Evolutionary conservation across 768 basidiomycete genomes (phyloP), one percentile per base, ranked within the genome.

Genomic region (Sistotremastrum suecicum): DNA sequence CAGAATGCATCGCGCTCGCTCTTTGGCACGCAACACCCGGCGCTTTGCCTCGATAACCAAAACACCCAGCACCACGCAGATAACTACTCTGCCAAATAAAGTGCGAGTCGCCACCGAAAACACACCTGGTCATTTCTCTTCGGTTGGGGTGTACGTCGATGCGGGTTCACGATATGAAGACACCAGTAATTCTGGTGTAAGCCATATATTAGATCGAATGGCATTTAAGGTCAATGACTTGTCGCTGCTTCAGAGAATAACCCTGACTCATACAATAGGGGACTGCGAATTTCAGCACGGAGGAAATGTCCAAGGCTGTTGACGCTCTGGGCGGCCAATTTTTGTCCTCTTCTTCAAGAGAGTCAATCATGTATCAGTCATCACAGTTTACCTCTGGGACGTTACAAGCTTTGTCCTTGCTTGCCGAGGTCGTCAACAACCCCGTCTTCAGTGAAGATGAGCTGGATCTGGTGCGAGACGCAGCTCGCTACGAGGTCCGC

Each of bases 291-390:
- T 76, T 83, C 46, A 73, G 83, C 1, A 77, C 78, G 42, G 78
- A 75, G 20, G 73, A 84, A 51, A 92, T 97, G 83, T 74, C 80
- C 3, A 66, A 67, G 3, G 81, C 83, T 36, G 82, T 94, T 56
- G 80, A 89, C 58, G 71, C 72, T 3, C 71, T 94, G 34, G 92
- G 94, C 37, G 89, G 90, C 10, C 89, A 94, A 65, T 90, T 98
- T 48, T 71, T 83, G 62, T 90, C 85, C 57, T 81, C 89, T 11
- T 86, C 89, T 11, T 83, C 89, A 2, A 73, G 95, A 40, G 95
- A 99, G 61, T 76, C 88, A 20, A 90, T 97, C 58, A 88, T 95
- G 84, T 99, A 98, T 60, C 95, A 98, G 63, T 94, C 94, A 7
- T 88, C 90, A 36, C 84, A 94, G 60, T 92, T 91, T 57, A 79